Evolutionary conservation across 23 red algal species (phyloP).

Genomic region (Gracilaria gracilis): DNA sequence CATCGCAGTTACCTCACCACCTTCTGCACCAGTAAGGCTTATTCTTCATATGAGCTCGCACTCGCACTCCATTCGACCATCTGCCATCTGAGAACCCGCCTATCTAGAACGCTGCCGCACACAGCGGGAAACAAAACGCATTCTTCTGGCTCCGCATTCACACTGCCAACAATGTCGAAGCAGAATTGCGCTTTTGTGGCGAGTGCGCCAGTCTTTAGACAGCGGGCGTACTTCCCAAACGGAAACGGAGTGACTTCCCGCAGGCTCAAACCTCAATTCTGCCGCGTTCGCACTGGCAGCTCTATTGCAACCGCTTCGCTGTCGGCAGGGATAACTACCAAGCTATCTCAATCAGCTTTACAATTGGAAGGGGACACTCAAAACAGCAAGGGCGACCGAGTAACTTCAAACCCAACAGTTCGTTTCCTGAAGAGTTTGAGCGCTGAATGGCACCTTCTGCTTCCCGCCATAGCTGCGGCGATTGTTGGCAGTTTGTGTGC

Average conservation of each 20-base stretch:
- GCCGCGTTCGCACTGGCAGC: not conserved
- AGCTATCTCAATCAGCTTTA: not conserved
- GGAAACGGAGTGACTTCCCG: not conserved
- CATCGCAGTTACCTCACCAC: too few relatives aligned
- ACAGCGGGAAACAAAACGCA: too few relatives aligned
- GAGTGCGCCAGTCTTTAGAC: not conserved
- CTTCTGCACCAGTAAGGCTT: too few relatives aligned
- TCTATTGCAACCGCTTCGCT: not conserved
- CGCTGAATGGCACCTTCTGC: slow-evolving; percentile 29
- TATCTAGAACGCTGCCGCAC: too few relatives aligned
- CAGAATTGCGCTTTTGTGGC: not conserved
- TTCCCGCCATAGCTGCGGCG: slow-evolving; percentile 56
- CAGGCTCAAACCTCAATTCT: not conserved
- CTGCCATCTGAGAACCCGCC: too few relatives aligned
- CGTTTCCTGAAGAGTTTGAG: slow-evolving; percentile 27
- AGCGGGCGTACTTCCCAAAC: not conserved
- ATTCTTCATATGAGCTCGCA: too few relatives aligned
- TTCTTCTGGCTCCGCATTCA: not conserved
- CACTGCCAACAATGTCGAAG: not conserved
- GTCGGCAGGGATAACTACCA: not conserved
- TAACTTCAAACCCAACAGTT: not conserved
- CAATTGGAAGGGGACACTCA: too few relatives aligned
- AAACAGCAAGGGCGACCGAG: not conserved
- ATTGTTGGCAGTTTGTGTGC: slow-evolving; percentile 42
- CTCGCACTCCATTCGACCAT: too few relatives aligned